phyloP scores from a whole-genome alignment of 768 basidiomycete genomes.

The Suillus occidentalis region DNA sequence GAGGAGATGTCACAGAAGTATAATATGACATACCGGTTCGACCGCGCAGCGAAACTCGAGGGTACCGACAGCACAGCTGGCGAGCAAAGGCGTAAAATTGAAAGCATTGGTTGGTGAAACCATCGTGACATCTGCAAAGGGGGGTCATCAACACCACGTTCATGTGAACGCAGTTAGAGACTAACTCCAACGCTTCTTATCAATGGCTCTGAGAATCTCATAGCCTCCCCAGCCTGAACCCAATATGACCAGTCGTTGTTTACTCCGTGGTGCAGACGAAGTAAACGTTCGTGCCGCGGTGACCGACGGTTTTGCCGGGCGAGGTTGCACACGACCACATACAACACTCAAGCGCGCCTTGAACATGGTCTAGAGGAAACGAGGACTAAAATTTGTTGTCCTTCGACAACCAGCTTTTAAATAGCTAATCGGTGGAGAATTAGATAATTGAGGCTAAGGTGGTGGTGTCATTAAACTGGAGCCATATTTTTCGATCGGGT shows the following conservation, averaged over 20 bases:
- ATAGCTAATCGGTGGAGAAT: neutral
- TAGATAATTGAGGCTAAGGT: neutral
- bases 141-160: constrained; percentile 7
- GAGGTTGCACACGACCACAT: constrained; percentile 5
- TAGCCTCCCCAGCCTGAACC: constrained; percentile 84
- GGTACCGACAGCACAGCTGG: constrained; percentile 73
- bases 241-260: constrained; percentile 59
- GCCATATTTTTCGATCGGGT: constrained; percentile 1
- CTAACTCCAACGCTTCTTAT: constrained; percentile 73
- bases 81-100: constrained; percentile 47
- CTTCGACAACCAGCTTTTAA: neutral
- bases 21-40: constrained; percentile 60
- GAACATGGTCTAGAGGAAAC: constrained; percentile 14
- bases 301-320: neutral
- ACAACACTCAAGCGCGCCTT: constrained; percentile 13
- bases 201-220: constrained; percentile 60
- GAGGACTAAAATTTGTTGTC: neutral
- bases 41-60: constrained; percentile 79
- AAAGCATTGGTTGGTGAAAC: constrained; percentile 57
- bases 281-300: constrained; percentile 36
- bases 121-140: constrained; percentile 55
- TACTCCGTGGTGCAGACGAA: constrained; percentile 33
- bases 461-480: neutral
- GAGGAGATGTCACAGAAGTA: constrained; percentile 4
- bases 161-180: constrained; percentile 7